Evolutionary conservation across 352 stramenopile species (phyloP).

Genomic region (Phytopythium delawarense): DNA sequence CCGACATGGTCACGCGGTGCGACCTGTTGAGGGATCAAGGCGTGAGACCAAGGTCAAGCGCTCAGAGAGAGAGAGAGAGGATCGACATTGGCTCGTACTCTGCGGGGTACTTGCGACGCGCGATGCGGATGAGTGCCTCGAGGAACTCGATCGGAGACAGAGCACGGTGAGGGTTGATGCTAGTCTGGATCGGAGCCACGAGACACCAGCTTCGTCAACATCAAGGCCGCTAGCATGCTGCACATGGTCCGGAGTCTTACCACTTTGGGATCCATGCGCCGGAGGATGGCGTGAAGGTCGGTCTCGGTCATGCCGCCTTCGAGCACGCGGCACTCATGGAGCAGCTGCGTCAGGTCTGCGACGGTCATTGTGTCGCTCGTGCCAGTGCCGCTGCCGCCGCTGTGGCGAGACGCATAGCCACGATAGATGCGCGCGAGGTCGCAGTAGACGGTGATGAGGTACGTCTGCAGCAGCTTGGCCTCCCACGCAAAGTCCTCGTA

Average conservation of each 20-base stretch:
- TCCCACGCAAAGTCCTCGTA: slow-evolving; percentile 74
- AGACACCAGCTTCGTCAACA: not conserved
- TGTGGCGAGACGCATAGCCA: slow-evolving; percentile 46
- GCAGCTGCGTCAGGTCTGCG: slow-evolving; percentile 50
- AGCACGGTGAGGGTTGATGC: slow-evolving; percentile 33
- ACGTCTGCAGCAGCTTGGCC: slow-evolving; percentile 68
- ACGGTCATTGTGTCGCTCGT: slow-evolving; percentile 43
- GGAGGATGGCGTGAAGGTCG: slow-evolving; percentile 41
- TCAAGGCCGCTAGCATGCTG: not conserved
- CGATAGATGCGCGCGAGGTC: slow-evolving; percentile 75
- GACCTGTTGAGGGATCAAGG: slow-evolving; percentile 17
- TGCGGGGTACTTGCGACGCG: slow-evolving; percentile 57
- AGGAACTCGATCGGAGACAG: slow-evolving; percentile 61
- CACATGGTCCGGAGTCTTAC: not conserved
- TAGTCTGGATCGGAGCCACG: slow-evolving; percentile 14
- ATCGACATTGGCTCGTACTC: slow-evolving; percentile 29
- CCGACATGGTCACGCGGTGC: slow-evolving; percentile 63
- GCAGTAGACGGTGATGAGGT: slow-evolving; percentile 59
- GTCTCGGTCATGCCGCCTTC: slow-evolving; percentile 35
- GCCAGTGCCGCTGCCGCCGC: slow-evolving; percentile 7
- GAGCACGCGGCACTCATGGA: slow-evolving; percentile 64
- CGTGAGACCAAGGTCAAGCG: not conserved
- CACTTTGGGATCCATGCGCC: slow-evolving; percentile 43
- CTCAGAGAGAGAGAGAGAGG: not conserved
- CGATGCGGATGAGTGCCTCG: slow-evolving; percentile 54